Evolutionary conservation across 345 rosid species (phyloP).

Genomic region (Melastoma malabathricum): DNA sequence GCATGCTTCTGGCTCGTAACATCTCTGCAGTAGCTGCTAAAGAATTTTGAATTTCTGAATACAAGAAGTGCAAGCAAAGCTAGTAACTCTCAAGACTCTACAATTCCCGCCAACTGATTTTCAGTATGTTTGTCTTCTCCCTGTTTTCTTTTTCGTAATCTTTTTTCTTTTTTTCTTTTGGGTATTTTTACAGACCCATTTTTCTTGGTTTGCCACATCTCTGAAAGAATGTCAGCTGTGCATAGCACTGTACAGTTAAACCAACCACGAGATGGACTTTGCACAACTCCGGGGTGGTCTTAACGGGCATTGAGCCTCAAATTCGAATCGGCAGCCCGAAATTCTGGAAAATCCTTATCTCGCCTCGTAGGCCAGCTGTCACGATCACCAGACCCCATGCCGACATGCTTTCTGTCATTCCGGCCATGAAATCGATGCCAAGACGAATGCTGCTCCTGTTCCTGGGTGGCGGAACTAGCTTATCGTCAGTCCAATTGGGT

Average conservation of each 20-base stretch:
- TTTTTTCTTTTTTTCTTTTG: not conserved
- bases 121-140: not conserved
- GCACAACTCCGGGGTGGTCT: not conserved
- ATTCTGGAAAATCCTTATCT: slow-evolving; percentile 77
- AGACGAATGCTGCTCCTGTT: slow-evolving; percentile 37
- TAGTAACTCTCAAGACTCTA: not conserved
- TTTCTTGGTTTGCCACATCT: not conserved
- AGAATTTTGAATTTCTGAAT: no score
- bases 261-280: not conserved
- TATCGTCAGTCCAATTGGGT: slow-evolving; percentile 92
- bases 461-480: slow-evolving; percentile 33
- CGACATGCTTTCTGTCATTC: slow-evolving; percentile 36
- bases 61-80: no score
- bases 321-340: slow-evolving; percentile 80
- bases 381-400: slow-evolving; percentile 92
- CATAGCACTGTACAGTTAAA: slow-evolving; percentile 5
- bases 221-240: not conserved
- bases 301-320: slow-evolving; percentile 9
- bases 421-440: slow-evolving; percentile 38
- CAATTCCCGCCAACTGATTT: not conserved
- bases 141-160: no score
- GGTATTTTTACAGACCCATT: slow-evolving; percentile 5
- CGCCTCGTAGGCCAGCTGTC: slow-evolving; percentile 76
- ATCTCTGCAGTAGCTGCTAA: no score
- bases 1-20: no score